Evolutionary conservation across 139 green algal species (phyloP).

Genomic region (Bryopsis sp.): DNA sequence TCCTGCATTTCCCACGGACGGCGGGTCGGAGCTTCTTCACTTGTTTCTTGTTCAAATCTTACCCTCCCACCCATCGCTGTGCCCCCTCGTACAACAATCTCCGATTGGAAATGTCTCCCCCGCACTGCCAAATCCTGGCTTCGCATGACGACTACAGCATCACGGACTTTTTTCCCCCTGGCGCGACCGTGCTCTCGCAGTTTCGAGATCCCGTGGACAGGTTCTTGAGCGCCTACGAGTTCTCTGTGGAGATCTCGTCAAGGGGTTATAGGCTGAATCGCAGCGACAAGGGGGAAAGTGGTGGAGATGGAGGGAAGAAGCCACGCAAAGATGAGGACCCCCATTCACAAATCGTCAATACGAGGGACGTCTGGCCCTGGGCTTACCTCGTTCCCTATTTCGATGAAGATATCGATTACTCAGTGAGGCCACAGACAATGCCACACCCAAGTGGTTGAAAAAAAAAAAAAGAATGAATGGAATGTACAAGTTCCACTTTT

Average conservation of each 20-base stretch:
- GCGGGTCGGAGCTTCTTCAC: conserved; percentile 76
- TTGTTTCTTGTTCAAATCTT: conserved; percentile 51
- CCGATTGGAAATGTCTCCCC: conserved; percentile 45
- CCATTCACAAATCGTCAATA: conserved; percentile 47
- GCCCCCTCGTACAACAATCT: conserved; percentile 77
- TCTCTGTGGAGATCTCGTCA: conserved; percentile 54
- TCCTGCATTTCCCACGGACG: conserved; percentile 89
- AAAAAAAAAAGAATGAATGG: too few species aligned
- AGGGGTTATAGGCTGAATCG: conserved; percentile 23
- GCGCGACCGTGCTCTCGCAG: conserved; percentile 48
- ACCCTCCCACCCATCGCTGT: conserved; percentile 36
- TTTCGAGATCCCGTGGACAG: conserved; percentile 69
- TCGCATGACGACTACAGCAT: conserved; percentile 86
- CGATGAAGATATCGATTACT: neutral
- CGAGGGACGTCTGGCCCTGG: conserved; percentile 88
- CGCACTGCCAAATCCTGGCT: conserved; percentile 59
- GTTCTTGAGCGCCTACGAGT: conserved; percentile 84
- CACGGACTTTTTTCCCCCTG: conserved; percentile 38
- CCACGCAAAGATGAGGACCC: conserved; percentile 21
- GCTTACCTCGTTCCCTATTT: conserved; percentile 70
- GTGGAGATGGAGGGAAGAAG: neutral
- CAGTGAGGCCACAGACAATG: neutral
- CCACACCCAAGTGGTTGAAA: conserved; percentile 7
- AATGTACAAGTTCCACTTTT: too few species aligned
- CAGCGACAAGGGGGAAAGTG: conserved; percentile 19